Conservation (phyloP, 2,329 filamentous ascomycete species). For the Cladosporium sp. region DNA sequence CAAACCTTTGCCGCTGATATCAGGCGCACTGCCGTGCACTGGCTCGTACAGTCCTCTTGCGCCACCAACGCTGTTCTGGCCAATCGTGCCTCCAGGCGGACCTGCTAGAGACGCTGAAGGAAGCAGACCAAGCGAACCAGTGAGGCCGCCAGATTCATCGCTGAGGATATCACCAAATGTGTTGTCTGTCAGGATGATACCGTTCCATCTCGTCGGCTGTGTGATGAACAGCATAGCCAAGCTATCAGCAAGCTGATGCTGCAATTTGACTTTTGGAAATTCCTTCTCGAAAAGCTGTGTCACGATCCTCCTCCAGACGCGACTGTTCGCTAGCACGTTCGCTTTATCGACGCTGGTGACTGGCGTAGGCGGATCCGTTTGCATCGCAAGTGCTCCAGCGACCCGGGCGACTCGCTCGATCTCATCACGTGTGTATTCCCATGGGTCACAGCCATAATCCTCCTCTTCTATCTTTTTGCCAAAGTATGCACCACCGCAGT, state of each 20-base stretch:
- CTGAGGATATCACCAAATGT: slow-evolving; percentile 48
- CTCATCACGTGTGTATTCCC: slow-evolving; percentile 44
- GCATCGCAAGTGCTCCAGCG: slow-evolving; percentile 42
- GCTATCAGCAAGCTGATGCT: slow-evolving; percentile 47
- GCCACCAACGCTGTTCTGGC: slow-evolving; percentile 38
- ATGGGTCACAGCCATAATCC: slow-evolving; percentile 45
- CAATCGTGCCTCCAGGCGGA: slow-evolving; percentile 23
- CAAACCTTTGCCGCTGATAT: slow-evolving; percentile 31
- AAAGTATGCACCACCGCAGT: slow-evolving; percentile 50
- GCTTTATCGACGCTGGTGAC: slow-evolving; percentile 52
- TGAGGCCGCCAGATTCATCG: slow-evolving; percentile 45
- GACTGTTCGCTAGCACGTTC: slow-evolving; percentile 49
- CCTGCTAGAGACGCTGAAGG: slow-evolving; percentile 39
- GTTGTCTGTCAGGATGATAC: slow-evolving; percentile 47
- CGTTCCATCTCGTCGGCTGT: slow-evolving; percentile 46
- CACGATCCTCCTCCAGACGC: slow-evolving; percentile 47
- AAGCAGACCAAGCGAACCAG: slow-evolving; percentile 43
- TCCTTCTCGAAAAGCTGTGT: slow-evolving; percentile 39
- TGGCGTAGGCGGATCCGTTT: slow-evolving; percentile 34
- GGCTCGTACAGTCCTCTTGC: slow-evolving; percentile 34
- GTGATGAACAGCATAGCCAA: slow-evolving; percentile 48
- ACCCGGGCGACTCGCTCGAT: slow-evolving; percentile 47
- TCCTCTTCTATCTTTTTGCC: slow-evolving; percentile 44
- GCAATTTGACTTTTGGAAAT: slow-evolving; percentile 41
- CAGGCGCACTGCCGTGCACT: slow-evolving; percentile 31